phyloP scores from a whole-genome alignment of 257 asterid genomes.

The Striga asiatica region DNA sequence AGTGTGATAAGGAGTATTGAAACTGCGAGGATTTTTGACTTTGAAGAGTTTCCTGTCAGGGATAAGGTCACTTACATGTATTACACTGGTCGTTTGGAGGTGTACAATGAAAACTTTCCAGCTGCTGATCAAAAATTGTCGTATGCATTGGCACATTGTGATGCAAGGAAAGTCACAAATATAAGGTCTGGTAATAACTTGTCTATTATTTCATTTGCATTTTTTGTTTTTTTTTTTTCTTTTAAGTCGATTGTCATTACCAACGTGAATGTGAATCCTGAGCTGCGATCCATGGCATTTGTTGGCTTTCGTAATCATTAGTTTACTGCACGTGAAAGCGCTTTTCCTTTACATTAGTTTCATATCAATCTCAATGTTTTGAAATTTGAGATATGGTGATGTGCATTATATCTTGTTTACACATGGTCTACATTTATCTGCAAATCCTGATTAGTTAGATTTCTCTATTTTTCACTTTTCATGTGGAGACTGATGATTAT shows the following conservation, averaged over 20 bases:
- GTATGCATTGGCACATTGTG: constrained; percentile 70
- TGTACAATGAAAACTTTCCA: constrained; percentile 83
- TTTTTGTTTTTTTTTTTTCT: not conserved
- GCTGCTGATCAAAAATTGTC: constrained; percentile 92
- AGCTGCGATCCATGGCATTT: not conserved
- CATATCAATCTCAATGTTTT: not conserved
- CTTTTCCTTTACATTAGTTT: not conserved
- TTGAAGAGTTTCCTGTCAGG: constrained; percentile 89
- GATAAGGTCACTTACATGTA: constrained; percentile 98
- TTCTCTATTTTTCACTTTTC: not conserved
- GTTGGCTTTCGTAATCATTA: not conserved
- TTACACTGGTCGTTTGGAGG: constrained; percentile 96
- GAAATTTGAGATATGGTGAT: not conserved
- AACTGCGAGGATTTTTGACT: constrained; percentile 86
- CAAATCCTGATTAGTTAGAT: not conserved
- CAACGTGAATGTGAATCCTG: constrained; percentile 9
- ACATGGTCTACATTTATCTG: not conserved
- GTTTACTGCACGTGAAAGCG: not conserved
- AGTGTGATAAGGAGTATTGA: constrained; percentile 96
- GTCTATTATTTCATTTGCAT: too few species aligned
- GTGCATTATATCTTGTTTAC: not conserved
- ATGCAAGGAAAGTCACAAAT: constrained; percentile 54
- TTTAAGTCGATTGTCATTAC: not conserved
- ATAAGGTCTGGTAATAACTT: constrained; percentile 43
- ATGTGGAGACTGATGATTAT: constrained; percentile 1